phyloP scores from a whole-genome alignment of 1,139 yeast species.

The Ogataea hybrid region DNA sequence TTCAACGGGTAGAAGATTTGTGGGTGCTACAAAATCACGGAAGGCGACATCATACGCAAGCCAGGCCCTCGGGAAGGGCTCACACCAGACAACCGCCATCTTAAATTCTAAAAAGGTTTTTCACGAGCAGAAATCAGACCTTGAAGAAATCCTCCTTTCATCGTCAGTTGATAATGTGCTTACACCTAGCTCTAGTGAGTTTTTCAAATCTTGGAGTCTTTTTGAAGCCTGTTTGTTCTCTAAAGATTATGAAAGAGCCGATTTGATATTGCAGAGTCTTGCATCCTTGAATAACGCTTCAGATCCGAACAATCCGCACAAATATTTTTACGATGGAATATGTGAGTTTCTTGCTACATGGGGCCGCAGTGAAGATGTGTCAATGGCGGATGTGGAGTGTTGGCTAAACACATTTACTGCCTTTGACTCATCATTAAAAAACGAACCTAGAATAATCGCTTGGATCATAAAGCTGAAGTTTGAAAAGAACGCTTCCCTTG shows the following conservation, averaged over 20 bases:
- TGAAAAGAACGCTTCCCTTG: conserved; percentile 21
- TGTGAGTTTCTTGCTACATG: conserved; percentile 48
- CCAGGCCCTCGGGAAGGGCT: conserved; percentile 4
- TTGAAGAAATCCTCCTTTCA: conserved; percentile 22
- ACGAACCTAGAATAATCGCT: conserved; percentile 30
- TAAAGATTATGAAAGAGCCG: conserved; percentile 70
- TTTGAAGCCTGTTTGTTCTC: conserved; percentile 78
- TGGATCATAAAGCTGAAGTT: conserved; percentile 29
- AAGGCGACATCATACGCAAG: conserved; percentile 12
- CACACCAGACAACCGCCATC: conserved; percentile 8
- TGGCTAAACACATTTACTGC: conserved; percentile 26
- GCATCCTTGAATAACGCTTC: conserved; percentile 42
- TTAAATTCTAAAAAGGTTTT: conserved; percentile 5
- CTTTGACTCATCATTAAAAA: conserved; percentile 18
- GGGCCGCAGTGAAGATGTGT: conserved; percentile 36
- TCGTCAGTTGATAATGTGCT: conserved; percentile 25
- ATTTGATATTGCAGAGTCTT: conserved; percentile 47
- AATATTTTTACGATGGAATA: conserved; percentile 41
- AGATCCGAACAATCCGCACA: conserved; percentile 25
- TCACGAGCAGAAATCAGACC: neutral
- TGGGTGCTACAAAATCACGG: conserved; percentile 7
- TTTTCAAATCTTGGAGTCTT: conserved; percentile 68
- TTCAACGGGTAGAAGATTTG: conserved; percentile 1
- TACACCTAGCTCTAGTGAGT: conserved; percentile 37
- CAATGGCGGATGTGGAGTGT: conserved; percentile 22